A percentile compares a stretch with the other conserved stretches of the same genome.
Conservation (phyloP, 345 rosid species). For the Camelina laxa region DNA sequence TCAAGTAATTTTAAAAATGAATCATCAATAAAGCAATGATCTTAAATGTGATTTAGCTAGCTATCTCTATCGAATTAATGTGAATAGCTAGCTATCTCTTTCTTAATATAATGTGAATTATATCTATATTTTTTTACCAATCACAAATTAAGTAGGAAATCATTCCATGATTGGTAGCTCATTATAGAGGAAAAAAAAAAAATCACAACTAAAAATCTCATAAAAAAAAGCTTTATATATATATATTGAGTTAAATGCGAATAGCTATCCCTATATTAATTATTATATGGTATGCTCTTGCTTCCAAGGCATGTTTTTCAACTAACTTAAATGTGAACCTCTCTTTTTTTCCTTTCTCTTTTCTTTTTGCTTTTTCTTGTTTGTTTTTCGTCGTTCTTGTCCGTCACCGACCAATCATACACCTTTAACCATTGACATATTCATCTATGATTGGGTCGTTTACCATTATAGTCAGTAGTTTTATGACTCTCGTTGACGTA, state of each 20-base stretch:
- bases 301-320: slow-evolving; percentile 35
- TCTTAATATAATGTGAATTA: no score
- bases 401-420: slow-evolving; percentile 32
- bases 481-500: slow-evolving; percentile 27
- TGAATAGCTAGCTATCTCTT: not conserved
- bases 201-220: no score
- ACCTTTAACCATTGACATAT: not conserved
- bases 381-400: not conserved
- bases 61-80: not conserved
- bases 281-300: slow-evolving; percentile 7
- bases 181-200: no score
- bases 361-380: not conserved
- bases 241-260: not conserved
- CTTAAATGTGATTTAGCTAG: slow-evolving; percentile 16
- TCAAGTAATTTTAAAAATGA: not conserved
- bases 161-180: not conserved
- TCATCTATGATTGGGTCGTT: slow-evolving; percentile 2
- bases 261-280: no score
- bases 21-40: not conserved
- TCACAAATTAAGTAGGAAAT: no score
- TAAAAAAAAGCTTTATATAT: no score
- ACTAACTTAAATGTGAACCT: not conserved
- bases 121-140: no score
- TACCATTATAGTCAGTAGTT: slow-evolving; percentile 24
- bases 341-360: not conserved